These are phyloP conservation scores for Suillus lakei DNA, from an alignment of 768 basidiomycete species.

Conservation along the genomic window DNA sequence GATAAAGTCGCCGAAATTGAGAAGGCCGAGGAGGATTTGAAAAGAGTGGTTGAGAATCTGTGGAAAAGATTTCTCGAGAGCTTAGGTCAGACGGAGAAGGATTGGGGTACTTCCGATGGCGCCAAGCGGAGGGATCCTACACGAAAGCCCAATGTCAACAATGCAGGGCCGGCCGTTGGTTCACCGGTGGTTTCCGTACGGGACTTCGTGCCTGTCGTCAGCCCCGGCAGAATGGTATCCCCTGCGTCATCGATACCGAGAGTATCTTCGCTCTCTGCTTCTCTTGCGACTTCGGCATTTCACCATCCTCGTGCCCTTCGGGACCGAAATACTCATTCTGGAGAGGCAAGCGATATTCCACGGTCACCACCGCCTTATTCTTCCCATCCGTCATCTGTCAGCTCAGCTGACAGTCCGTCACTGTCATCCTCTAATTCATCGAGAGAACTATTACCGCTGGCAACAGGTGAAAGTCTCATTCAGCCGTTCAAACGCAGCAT, in stretches of 20 bases:
- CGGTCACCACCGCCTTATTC: slow-evolving; percentile 41
- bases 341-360: slow-evolving; percentile 22
- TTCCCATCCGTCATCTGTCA: slow-evolving; percentile 38
- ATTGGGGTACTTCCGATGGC: slow-evolving; percentile 27
- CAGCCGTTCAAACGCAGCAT: slow-evolving; percentile 51
- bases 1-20: slow-evolving; percentile 62
- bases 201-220: slow-evolving; percentile 59
- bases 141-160: slow-evolving; percentile 23
- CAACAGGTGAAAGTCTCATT: slow-evolving; percentile 29
- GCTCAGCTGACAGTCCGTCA: slow-evolving; percentile 25
- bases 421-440: slow-evolving; percentile 24
- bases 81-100: slow-evolving; percentile 48
- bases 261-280: slow-evolving; percentile 72
- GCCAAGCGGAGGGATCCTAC: slow-evolving; percentile 26
- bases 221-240: slow-evolving; percentile 41
- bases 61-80: slow-evolving; percentile 65
- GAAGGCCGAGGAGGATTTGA: slow-evolving; percentile 55
- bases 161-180: slow-evolving; percentile 28
- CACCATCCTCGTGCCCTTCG: slow-evolving; percentile 50
- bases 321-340: slow-evolving; percentile 20
- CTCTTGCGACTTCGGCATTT: slow-evolving; percentile 62
- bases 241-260: slow-evolving; percentile 44
- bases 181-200: slow-evolving; percentile 47
- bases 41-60: slow-evolving; percentile 60
- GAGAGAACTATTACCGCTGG: slow-evolving; percentile 24